Percentiles rank a stretch among this genome's conserved stretches.
phyloP scores from a whole-genome alignment of 148 eudicot species.

The Diospyros lotus region DNA sequence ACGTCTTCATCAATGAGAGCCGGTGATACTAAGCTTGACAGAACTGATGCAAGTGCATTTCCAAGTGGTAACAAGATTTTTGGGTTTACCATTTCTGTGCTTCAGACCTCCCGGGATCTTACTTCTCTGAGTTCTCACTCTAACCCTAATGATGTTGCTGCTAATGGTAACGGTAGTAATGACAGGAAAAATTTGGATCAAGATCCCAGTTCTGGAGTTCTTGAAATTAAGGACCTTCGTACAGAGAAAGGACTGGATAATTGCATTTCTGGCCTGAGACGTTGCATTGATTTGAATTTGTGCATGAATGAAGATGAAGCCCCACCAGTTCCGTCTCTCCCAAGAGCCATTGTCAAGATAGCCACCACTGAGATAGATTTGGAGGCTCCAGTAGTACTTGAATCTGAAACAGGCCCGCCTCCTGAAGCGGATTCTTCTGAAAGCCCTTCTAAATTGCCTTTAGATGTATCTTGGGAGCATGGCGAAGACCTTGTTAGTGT shows the following conservation, averaged over 20 bases:
- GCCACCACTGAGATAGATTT: conserved; percentile 35
- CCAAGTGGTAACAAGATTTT: conserved; percentile 9
- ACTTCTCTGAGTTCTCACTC: conserved; percentile 1
- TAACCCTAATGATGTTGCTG: not conserved
- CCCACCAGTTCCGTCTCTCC: conserved; percentile 22
- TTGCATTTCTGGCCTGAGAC: conserved; percentile 14
- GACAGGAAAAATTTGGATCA: not conserved
- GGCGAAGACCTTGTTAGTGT: conserved; percentile 22
- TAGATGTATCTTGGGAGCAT: conserved; percentile 1
- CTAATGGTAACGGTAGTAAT: not conserved
- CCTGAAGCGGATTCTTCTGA: conserved; percentile 1
- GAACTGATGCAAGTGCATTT: not conserved
- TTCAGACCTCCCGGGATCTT: conserved; percentile 1
- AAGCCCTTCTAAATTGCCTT: conserved; percentile 10
- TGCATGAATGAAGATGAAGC: conserved; percentile 30
- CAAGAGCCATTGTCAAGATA: conserved; percentile 29
- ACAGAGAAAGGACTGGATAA: conserved; percentile 5
- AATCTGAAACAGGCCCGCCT: conserved; percentile 18
- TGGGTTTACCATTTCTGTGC: conserved; percentile 18
- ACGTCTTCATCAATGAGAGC: conserved; percentile 3
- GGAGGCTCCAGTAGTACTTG: conserved; percentile 34
- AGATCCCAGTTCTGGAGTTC: not conserved
- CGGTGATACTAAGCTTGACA: not conserved
- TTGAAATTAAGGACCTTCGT: conserved; percentile 14
- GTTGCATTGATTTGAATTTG: conserved; percentile 39